phyloP scores from a whole-genome alignment of 345 rosid genomes.

The Eucalyptus cladocalyx region DNA sequence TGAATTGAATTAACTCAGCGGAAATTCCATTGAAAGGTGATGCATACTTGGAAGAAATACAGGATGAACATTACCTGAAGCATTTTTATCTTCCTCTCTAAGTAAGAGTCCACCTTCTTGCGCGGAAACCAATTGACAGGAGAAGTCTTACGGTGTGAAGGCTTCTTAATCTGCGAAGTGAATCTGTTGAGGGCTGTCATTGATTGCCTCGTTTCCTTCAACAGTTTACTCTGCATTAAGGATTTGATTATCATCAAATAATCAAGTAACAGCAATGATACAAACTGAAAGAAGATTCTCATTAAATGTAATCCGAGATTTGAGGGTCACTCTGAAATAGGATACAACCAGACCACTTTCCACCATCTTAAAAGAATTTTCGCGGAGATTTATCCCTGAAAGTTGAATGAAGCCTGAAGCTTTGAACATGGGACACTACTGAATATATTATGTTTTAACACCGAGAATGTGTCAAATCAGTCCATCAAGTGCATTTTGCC shows the following conservation, averaged over 20 bases:
- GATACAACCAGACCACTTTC: not conserved
- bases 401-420: not conserved
- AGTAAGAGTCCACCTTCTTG: slow-evolving; percentile 67
- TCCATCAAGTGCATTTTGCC: not conserved
- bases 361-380: not conserved
- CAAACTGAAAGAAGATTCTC: not conserved
- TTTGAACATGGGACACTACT: not conserved
- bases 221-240: slow-evolving; percentile 42
- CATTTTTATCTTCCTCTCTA: slow-evolving; percentile 79
- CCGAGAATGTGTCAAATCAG: not conserved
- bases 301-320: not conserved
- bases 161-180: slow-evolving; percentile 69
- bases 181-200: slow-evolving; percentile 43
- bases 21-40: not conserved
- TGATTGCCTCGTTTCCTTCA: slow-evolving; percentile 41
- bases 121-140: slow-evolving; percentile 86
- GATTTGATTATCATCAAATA: not conserved
- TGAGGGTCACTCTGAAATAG: not conserved
- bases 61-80: slow-evolving; percentile 50
- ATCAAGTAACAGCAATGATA: not conserved
- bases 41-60: not conserved
- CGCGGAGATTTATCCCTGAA: not conserved
- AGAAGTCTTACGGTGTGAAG: slow-evolving; percentile 63
- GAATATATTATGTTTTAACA: not conserved
- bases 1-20: slow-evolving; percentile 2